These are phyloP conservation scores for Orbilia brochopaga DNA, from an alignment of 2,329 filamentous ascomycete species.

Conservation along the genomic window DNA sequence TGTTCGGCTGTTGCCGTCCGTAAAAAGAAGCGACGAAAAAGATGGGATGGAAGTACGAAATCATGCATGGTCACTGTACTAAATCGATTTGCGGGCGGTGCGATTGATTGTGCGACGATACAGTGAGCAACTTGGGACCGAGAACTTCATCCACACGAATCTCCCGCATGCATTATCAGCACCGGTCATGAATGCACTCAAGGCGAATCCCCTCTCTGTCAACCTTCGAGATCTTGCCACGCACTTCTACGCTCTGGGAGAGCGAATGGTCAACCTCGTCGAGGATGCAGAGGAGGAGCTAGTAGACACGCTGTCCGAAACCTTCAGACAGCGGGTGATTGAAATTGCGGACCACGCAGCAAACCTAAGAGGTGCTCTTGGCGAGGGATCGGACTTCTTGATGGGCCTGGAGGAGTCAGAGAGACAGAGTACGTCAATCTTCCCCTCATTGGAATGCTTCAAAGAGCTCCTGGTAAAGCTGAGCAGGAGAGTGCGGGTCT, in stretches of 20 bases:
- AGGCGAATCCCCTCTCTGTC: slow-evolving; percentile 85
- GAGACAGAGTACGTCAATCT: slow-evolving; percentile 63
- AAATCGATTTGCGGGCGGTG: slow-evolving; percentile 57
- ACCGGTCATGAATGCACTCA: slow-evolving; percentile 84
- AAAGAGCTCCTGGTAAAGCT: slow-evolving; percentile 4
- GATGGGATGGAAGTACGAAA: slow-evolving; percentile 3
- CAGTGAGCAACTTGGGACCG: slow-evolving; percentile 57
- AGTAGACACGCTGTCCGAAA: slow-evolving; percentile 73
- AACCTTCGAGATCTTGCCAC: slow-evolving; percentile 80
- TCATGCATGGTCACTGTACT: neutral
- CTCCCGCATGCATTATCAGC: slow-evolving; percentile 73
- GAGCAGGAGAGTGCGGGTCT: slow-evolving; percentile 22
- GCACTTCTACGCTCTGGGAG: slow-evolving; percentile 86
- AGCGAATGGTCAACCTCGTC: slow-evolving; percentile 85
- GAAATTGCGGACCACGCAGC: slow-evolving; percentile 89
- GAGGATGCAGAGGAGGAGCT: slow-evolving; percentile 79
- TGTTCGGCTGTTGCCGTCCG: neutral
- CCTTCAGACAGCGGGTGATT: slow-evolving; percentile 78
- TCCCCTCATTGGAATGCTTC: neutral
- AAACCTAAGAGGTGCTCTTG: slow-evolving; percentile 75
- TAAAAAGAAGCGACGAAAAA: slow-evolving; percentile 10
- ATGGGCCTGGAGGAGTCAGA: slow-evolving; percentile 90
- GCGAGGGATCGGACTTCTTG: slow-evolving; percentile 75
- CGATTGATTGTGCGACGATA: slow-evolving; percentile 55
- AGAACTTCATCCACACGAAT: slow-evolving; percentile 81